Evolutionary conservation across 1,284 basidiomycete genomes (phyloP), one percentile per base, ranked within the genome.

Genomic region (Mycosarcoma mackinlayi): DNA sequence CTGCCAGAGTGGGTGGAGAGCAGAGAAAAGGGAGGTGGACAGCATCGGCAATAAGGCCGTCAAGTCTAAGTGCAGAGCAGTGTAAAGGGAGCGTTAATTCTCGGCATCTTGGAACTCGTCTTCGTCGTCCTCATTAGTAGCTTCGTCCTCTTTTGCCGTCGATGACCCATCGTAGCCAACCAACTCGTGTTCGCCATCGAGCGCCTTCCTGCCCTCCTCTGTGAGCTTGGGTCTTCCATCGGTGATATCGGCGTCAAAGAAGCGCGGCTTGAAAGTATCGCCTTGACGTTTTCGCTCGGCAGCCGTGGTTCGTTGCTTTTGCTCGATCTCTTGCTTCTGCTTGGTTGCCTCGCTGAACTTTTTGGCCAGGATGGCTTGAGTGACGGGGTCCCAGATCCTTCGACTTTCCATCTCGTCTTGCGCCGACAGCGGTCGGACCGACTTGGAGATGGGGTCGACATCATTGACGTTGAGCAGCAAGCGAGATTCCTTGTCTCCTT

Each of bases 381-480:
- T 82, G 19, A 98, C 93, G 34, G 86, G 87, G 51, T 91, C 88
- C 96, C 95, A 98, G 59, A 98, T 84, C 84, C 88, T 89, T 63
- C 93, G 86, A 65, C 92, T 94, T 85, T 98, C 96, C 65, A 88
- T 85, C 16, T 88, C 86, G 24, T 89, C 86, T 83, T 98, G 95
- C 79, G 87, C 87, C 64, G 89, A 87, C 48, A 98, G 78, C 6
- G 93, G 90, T 23, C 94, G 87, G 39, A 98, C 93, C 13, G 84
- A 81, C 86, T 97, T 97, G 13, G 92, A 91, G 16, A 94, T 86
- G n/a, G 90, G 84, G 21, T 87, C 86, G 42, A 98, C 84, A 39
- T 88, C 86, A 23, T 89, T 87, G 39, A 98, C 83, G 81, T 97
- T 91, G 41, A 98, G 84, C 14, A 98, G 85, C 10, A 89, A 87